Conservation (phyloP, 208 protist genomes). For the Leishmania turanica region DNA sequence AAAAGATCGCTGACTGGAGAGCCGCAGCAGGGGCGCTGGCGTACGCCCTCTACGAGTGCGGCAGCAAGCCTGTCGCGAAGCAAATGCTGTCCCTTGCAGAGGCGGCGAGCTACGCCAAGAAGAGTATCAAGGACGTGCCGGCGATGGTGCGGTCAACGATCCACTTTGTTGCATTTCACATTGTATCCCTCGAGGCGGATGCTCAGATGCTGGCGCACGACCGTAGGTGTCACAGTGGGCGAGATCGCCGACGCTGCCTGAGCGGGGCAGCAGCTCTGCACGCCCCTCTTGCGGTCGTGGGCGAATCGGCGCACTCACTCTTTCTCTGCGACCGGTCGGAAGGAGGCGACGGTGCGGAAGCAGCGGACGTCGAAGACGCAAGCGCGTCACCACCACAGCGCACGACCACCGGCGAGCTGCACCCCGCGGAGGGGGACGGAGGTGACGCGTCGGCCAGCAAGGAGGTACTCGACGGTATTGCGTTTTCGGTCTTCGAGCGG, state of each 20-base stretch:
- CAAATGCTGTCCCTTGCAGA: constrained; percentile 25
- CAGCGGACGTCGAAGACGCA: background rate
- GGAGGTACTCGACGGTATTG: constrained; percentile 26
- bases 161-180: constrained; percentile 47
- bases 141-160: constrained; percentile 27
- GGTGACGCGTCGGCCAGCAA: background rate
- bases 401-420: background rate
- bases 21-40: constrained; percentile 17
- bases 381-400: background rate
- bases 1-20: constrained; percentile 20
- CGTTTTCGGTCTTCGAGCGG: constrained; percentile 43
- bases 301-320: background rate
- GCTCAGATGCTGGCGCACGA: constrained; percentile 37
- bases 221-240: constrained; percentile 14
- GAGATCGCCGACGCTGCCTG: background rate
- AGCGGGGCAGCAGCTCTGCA: background rate
- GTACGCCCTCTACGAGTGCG: constrained; percentile 31
- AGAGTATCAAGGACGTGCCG: constrained; percentile 17
- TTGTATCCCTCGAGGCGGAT: constrained; percentile 75
- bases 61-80: constrained; percentile 9
- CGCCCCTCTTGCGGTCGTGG: background rate
- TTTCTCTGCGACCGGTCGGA: background rate
- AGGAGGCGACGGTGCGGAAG: background rate
- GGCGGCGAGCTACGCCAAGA: constrained; percentile 18
- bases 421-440: background rate